Base-by-base conservation (phyloP, 2,329 filamentous ascomycete species). In the Podosphaera leucotricha region DNA sequence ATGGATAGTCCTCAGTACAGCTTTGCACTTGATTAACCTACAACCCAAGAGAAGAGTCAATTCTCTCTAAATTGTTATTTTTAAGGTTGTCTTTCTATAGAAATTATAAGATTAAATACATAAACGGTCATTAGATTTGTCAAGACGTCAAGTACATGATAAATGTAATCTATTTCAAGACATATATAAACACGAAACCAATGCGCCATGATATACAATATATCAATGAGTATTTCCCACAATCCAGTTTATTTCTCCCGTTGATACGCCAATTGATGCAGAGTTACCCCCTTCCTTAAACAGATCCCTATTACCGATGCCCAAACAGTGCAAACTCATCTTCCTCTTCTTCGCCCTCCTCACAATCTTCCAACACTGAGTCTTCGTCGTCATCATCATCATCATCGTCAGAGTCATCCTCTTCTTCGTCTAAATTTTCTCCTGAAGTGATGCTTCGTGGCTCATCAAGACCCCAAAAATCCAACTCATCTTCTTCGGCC, bases 261-360 rank as follows among this genome's bases (percentile, higher is more conserved):
- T 11, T n/a, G 4, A 19, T 38, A 38, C 36, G 36, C 36, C 36
- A 19, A 7, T 33, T 33, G 15, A 33, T n/a, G 11, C 28, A 33
- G 28, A 33, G 28, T n/a, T 11, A 13, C 28, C 6, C 28, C 28
- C 28, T 33, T 33, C 3, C 6, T 13, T 10, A 18, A 38, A 38
- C 3, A 21, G n/a, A 19, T 4, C 36, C 16, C 41, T 37, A 44
- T 56, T 47, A 70, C 49, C 64, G 60, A 57, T 72, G 68, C 10
- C 68, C 68, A 52, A 69, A 66, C 46, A 71, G 61, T 46, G 66
- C 64, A 51, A 69, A 67, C 26, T 57, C 52, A 53, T 65, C 64
- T 22, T 60, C 62, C 24, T 60, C 61, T 20, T 63, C 62, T 10
- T 59, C 59, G 6, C 59, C 61, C 10, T 59, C 60, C 6, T 60